Conservation (phyloP, 345 rosid genomes). For the Eucalyptus cladocalyx region DNA sequence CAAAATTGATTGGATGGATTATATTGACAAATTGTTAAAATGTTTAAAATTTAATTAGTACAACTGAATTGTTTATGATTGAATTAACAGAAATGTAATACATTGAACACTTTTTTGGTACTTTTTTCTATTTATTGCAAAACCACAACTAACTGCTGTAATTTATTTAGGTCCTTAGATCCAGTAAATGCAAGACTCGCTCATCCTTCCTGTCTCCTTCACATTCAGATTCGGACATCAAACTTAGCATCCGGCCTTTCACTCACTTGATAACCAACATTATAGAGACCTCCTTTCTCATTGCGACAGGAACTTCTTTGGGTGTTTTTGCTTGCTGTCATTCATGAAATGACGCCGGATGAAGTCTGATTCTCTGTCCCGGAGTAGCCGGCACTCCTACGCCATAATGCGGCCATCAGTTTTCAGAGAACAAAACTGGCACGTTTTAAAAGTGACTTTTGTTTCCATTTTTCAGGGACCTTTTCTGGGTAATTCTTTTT, state of each 20-base stretch:
- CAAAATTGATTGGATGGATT: too few relatives aligned
- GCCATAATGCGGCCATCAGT: background rate
- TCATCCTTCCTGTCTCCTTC: background rate
- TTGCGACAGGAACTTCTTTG: background rate
- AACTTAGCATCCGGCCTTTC: background rate
- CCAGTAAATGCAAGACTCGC: background rate
- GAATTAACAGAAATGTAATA: fast-evolving
- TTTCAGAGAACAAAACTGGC: background rate
- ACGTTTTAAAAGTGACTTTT: background rate
- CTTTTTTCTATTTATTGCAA: too few relatives aligned
- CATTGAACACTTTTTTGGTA: too few relatives aligned
- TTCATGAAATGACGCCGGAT: background rate
- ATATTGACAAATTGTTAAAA: too few relatives aligned
- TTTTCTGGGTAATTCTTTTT: background rate
- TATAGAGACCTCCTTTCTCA: background rate
- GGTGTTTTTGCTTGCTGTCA: background rate
- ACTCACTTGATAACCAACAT: background rate
- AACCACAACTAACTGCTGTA: too few relatives aligned
- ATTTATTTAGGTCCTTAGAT: background rate
- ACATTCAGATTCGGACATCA: background rate
- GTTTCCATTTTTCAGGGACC: background rate
- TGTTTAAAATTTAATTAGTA: too few relatives aligned
- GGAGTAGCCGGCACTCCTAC: background rate
- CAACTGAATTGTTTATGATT: fast-evolving
- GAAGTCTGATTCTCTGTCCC: background rate